Conservation (phyloP, 352 stramenopile species). For the Phytopythium oedochilum region DNA sequence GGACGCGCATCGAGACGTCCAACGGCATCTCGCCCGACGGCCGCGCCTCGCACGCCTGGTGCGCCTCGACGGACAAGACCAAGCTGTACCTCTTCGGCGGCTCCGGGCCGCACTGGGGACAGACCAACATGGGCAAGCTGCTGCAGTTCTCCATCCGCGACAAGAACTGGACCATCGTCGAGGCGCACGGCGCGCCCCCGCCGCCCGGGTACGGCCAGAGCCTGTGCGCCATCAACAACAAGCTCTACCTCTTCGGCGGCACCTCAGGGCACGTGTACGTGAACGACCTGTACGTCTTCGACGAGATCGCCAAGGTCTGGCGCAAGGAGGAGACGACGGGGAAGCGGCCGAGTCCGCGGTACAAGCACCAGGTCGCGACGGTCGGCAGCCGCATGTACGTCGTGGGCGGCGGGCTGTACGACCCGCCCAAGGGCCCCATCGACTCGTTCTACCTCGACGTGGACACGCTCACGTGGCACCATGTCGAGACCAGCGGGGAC, state of each 20-base stretch:
- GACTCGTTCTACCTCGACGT: constrained; percentile 77
- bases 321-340: constrained; percentile 62
- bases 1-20: constrained; percentile 66
- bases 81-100: constrained; percentile 80
- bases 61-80: constrained; percentile 61
- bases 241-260: constrained; percentile 79
- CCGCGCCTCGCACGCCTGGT: constrained; percentile 72
- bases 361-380: constrained; percentile 79
- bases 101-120: constrained; percentile 74
- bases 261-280: constrained; percentile 81
- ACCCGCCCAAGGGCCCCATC: constrained; percentile 76
- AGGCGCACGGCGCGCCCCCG: constrained; percentile 54
- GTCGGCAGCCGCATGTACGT: constrained; percentile 76
- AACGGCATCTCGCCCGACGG: constrained; percentile 73
- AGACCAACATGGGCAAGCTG: constrained; percentile 86
- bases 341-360: constrained; percentile 61
- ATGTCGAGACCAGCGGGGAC: constrained; percentile 53
- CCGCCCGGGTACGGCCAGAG: constrained; percentile 76
- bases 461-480: constrained; percentile 59
- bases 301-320: constrained; percentile 69
- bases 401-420: constrained; percentile 72
- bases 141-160: constrained; percentile 72
- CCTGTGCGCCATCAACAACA: constrained; percentile 70
- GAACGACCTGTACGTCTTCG: constrained; percentile 81
- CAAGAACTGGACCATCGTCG: constrained; percentile 80